Percentiles rank a stretch among this genome's conserved stretches.
Conservation (phyloP, 176 grass and related monocot genomes). For the Metroxylon sagu region DNA sequence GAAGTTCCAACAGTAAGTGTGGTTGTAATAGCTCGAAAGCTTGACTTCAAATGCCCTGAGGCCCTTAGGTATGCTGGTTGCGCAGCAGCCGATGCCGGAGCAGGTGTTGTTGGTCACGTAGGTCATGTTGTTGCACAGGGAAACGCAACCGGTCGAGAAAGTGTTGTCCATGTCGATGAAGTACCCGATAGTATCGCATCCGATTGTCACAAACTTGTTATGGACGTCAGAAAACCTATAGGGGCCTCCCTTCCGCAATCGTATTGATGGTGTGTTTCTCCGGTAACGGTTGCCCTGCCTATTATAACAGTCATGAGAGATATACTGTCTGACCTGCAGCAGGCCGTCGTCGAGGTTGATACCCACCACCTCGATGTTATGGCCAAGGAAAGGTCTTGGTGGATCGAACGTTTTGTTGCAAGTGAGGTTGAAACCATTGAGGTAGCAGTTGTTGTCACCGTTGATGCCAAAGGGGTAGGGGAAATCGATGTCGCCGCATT, state of each 20-base stretch:
- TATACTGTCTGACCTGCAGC: too few species aligned
- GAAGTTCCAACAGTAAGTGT: slow-evolving; percentile 5
- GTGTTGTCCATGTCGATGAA: background rate
- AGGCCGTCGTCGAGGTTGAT: background rate
- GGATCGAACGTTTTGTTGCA: background rate
- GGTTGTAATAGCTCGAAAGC: slow-evolving; percentile 2
- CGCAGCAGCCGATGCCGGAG: slow-evolving; percentile 23
- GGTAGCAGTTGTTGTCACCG: background rate
- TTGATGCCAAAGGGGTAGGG: slow-evolving; percentile 23
- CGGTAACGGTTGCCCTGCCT: accelerated
- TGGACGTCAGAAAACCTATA: slow-evolving; percentile 15
- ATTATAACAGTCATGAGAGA: too few species aligned
- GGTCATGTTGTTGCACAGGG: background rate
- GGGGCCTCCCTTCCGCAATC: too few species aligned
- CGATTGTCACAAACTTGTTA: slow-evolving; percentile 26
- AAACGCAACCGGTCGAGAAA: slow-evolving; percentile 5
- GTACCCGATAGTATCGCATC: slow-evolving; percentile 12
- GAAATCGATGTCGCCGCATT: slow-evolving; percentile 9
- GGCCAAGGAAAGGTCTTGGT: slow-evolving; percentile 5
- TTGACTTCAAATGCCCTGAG: background rate
- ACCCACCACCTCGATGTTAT: too few species aligned
- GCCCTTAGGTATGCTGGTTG: slow-evolving; percentile 11
- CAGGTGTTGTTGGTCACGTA: slow-evolving; percentile 10
- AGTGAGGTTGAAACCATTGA: slow-evolving; percentile 6
- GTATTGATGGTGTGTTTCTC: too few species aligned